Percentiles rank a stretch among this genome's conserved stretches.
These are phyloP conservation scores for Starmera caribaea DNA, from an alignment of 805 yeast genomes.

Conservation along the genomic window DNA sequence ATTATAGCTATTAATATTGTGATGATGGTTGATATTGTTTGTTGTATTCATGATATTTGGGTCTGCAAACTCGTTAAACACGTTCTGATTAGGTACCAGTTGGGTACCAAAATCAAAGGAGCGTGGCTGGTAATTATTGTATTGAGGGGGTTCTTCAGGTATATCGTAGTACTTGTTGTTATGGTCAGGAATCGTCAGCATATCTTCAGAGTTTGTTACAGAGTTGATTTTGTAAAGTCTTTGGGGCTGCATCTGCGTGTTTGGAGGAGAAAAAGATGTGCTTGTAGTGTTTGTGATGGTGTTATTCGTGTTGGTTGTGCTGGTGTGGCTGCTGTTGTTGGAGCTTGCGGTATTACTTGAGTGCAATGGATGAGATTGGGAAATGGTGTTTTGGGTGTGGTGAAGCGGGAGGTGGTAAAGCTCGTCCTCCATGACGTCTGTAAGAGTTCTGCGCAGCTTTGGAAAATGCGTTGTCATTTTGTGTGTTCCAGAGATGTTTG, in stretches of 20 bases:
- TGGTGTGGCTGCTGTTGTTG: constrained; percentile 1
- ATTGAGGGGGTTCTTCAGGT: constrained; percentile 10
- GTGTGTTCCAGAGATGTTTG: neutral
- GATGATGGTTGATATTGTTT: neutral
- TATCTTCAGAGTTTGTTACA: constrained; percentile 10
- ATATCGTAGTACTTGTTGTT: constrained; percentile 16
- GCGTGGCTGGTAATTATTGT: neutral
- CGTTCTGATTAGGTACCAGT: constrained; percentile 1
- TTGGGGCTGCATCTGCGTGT: neutral
- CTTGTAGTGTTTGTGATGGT: neutral
- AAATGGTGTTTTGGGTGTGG: neutral
- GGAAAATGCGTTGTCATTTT: constrained; percentile 23
- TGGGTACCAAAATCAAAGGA: too few species aligned
- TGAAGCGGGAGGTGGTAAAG: constrained; percentile 27
- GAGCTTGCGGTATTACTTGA: constrained; percentile 7
- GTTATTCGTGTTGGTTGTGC: neutral
- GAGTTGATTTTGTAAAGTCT: too few species aligned
- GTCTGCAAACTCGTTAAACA: constrained; percentile 17
- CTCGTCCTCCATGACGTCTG: constrained; percentile 54
- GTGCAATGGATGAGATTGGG: neutral
- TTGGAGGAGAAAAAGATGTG: constrained; percentile 4
- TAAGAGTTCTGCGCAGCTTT: constrained; percentile 38
- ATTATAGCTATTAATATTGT: neutral
- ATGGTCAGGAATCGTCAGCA: constrained; percentile 16
- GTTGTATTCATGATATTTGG: constrained; percentile 17